Conservation (phyloP, 1,284 basidiomycete species). For the Apiotrichum akiyoshidainum region DNA sequence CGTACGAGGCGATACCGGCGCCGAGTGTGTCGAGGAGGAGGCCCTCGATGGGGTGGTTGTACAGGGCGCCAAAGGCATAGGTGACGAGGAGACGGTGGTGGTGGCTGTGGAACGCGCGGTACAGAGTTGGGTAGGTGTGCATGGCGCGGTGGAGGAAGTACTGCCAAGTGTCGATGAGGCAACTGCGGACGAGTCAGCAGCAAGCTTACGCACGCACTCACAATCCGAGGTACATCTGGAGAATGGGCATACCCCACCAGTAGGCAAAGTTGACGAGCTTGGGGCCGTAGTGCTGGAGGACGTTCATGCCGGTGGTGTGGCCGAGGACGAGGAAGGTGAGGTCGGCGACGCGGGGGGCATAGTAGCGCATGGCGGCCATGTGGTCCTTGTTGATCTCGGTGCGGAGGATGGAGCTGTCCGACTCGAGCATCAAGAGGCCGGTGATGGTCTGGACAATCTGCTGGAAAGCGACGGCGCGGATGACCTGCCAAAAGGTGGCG, state of each 20-base stretch:
- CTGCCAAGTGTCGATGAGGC: conserved; percentile 96
- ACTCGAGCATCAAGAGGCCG: conserved; percentile 67
- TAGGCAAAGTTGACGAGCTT: conserved; percentile 68
- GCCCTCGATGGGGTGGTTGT: conserved; percentile 96
- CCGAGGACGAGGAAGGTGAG: conserved; percentile 54
- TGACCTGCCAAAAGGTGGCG: conserved; percentile 66
- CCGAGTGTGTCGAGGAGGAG: conserved; percentile 86
- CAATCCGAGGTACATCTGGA: conserved; percentile 79
- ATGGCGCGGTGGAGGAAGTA: conserved; percentile 91
- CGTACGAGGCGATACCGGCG: conserved; percentile 69
- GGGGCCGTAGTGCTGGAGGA: conserved; percentile 56
- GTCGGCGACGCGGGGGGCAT: conserved; percentile 53
- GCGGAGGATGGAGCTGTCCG: conserved; percentile 49
- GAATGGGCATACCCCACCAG: conserved; percentile 87
- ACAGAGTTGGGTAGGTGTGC: conserved; percentile 87
- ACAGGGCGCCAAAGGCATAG: conserved; percentile 93
- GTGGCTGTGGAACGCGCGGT: conserved; percentile 86
- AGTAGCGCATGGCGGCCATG: conserved; percentile 53
- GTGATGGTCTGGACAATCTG: conserved; percentile 79
- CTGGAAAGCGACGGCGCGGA: conserved; percentile 76
- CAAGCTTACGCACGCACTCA: conserved; percentile 56
- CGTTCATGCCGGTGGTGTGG: conserved; percentile 39
- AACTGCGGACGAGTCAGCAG: conserved; percentile 58
- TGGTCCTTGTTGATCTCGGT: conserved; percentile 57
- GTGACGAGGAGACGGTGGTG: conserved; percentile 97